A percentile compares a stretch with the other conserved stretches of the same genome.
Conservation (phyloP, 2,329 filamentous ascomycete genomes). For the Aspergillus niger region DNA sequence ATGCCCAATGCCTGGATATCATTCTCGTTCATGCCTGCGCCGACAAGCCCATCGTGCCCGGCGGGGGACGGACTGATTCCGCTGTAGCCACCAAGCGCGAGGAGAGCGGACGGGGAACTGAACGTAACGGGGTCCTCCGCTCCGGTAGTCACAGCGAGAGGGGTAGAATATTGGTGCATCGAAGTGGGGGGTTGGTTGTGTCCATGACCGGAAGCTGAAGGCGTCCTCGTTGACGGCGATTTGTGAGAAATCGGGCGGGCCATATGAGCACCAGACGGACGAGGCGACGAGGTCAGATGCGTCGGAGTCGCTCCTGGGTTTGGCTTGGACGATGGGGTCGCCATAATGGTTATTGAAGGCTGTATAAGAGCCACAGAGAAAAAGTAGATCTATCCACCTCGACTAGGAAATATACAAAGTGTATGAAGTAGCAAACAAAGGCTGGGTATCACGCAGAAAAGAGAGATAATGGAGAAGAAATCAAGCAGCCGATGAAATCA, state of each 20-base stretch:
- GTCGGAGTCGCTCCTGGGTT: slow-evolving; percentile 47
- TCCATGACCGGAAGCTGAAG: slow-evolving; percentile 43
- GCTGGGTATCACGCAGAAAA: slow-evolving; percentile 6
- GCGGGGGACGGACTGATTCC: slow-evolving; percentile 45
- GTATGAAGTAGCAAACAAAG: not conserved
- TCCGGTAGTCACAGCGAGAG: slow-evolving; percentile 39
- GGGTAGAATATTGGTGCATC: slow-evolving; percentile 47
- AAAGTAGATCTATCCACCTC: not conserved
- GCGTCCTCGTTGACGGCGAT: slow-evolving; percentile 49
- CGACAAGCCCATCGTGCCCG: slow-evolving; percentile 39
- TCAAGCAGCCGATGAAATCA: not conserved
- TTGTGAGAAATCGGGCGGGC: slow-evolving; percentile 46
- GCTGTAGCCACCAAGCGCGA: slow-evolving; percentile 46
- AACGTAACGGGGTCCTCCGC: slow-evolving; percentile 47
- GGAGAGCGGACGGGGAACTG: slow-evolving; percentile 48
- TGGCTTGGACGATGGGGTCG: slow-evolving; percentile 47
- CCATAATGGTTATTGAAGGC: slow-evolving; percentile 34
- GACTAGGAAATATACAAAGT: not conserved
- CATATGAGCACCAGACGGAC: slow-evolving; percentile 44
- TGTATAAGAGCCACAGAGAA: not conserved
- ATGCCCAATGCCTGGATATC: slow-evolving; percentile 45
- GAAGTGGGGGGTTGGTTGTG: slow-evolving; percentile 38
- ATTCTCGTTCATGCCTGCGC: slow-evolving; percentile 39
- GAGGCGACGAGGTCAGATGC: slow-evolving; percentile 47
- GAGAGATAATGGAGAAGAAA: not conserved